phyloP scores from a whole-genome alignment of 352 stramenopile species.

The Thalassiosira allenii region DNA sequence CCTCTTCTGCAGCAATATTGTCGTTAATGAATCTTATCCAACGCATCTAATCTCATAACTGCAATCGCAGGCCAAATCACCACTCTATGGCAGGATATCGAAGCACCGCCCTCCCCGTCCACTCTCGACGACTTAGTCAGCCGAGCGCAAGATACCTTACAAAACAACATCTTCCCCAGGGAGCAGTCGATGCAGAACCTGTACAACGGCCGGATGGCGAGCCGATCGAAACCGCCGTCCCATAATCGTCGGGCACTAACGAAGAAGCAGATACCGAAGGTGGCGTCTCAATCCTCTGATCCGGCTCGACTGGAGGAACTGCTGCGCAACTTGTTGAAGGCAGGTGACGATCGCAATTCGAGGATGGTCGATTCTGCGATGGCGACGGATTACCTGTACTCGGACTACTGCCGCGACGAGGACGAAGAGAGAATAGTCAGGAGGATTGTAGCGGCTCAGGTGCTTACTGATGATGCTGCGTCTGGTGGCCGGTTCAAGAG shows the following conservation, averaged over 20 bases:
- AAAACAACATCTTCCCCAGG: conserved; percentile 49
- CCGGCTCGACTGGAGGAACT: conserved; percentile 50
- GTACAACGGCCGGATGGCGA: conserved; percentile 60
- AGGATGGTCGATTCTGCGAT: conserved; percentile 68
- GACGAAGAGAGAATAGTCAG: conserved; percentile 38
- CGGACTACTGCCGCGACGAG: conserved; percentile 34
- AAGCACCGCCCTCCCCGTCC: conserved; percentile 3
- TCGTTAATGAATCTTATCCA: neutral
- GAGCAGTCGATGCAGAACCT: conserved; percentile 71
- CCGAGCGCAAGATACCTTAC: conserved; percentile 26
- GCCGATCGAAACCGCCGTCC: conserved; percentile 26
- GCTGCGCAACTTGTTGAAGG: conserved; percentile 73
- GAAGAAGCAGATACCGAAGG: conserved; percentile 73
- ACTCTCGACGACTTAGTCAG: conserved; percentile 9
- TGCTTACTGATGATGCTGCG: conserved; percentile 57
- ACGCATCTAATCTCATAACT: neutral
- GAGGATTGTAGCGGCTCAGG: conserved; percentile 43
- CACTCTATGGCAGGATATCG: conserved; percentile 68
- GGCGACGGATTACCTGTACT: conserved; percentile 60
- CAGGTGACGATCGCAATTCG: conserved; percentile 59
- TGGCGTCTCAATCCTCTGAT: conserved; percentile 36
- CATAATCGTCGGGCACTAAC: conserved; percentile 47
- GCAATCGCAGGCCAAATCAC: conserved; percentile 70
- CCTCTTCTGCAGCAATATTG: neutral
- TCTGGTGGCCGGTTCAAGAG: conserved; percentile 80